Evolutionary conservation across 495 filamentous ascomycete genomes (phyloP), one percentile per base, ranked within the genome.

Genomic region (Hyaloscypha hepaticicola): DNA sequence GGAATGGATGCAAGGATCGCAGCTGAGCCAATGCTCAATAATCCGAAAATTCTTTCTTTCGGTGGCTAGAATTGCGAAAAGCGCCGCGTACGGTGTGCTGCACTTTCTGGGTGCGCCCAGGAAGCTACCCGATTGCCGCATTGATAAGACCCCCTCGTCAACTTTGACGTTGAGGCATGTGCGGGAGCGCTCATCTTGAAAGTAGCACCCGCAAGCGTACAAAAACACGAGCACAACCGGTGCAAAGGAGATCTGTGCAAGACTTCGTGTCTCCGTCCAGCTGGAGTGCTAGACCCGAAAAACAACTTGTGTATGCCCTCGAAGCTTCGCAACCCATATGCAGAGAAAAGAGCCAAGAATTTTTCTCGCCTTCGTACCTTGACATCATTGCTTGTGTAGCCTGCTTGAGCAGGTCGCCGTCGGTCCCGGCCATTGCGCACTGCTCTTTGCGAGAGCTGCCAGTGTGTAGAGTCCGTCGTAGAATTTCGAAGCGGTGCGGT

Each of bases 311-410:
- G 27, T 27, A 24, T 52, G n/a, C 6, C 38, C 38, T 11, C 38
- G 4, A 45, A 9, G 38, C 38, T 8, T 9, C 38, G 38, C 38
- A 16, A 45, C 38, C 38, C 38, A 9, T 14, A 9, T 28, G 51
- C 25, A 16, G 57, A 45, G n/a, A 31, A 28, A 50, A 58, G 12
- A 51, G 25, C 27, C 57, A 64, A 22, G 21, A 29, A 48, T 64
- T 62, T 58, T 58, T n/a, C n/a, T n/a, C n/a, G 61, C 60, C 61
- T 59, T 67, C 58, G 33, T 81, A 85, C 83, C 75, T 85, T 77
- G 79, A 80, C 79, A 84, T 83, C 80, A 85, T 79, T 63, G 78
- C 78, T 66, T 83, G 80, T 41, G 83, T 84, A 58, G 83, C 83
- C 70, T 80, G 77, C 74, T 77, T 75, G 33, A 85, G 72, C 72